These are phyloP conservation scores for Monosporascus sp. DNA, from an alignment of 2,329 filamentous ascomycete species.

Conservation along the genomic window DNA sequence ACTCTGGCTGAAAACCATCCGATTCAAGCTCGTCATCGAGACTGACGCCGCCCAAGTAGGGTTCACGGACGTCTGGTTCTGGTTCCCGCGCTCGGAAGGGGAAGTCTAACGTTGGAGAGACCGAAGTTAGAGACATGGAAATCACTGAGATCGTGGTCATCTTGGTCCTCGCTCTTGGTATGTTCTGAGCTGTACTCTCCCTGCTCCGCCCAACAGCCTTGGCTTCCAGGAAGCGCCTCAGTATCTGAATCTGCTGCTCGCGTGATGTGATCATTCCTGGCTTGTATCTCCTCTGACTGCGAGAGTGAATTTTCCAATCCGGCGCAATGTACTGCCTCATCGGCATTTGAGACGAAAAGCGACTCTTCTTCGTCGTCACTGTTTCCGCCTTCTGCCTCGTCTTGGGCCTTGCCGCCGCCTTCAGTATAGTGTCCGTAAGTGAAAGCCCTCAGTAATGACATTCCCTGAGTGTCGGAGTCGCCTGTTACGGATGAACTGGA, in stretches of 20 bases:
- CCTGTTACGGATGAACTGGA: neutral
- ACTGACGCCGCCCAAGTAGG: neutral
- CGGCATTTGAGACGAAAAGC: neutral
- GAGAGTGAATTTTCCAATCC: too few relatives aligned
- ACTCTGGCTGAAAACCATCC: neutral
- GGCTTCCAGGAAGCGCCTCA: neutral
- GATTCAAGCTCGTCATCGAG: neutral
- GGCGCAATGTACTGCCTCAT: neutral
- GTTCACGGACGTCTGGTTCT: too few relatives aligned
- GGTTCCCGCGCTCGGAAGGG: neutral
- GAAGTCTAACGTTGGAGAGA: neutral
- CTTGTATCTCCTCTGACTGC: neutral
- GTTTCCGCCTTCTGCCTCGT: neutral
- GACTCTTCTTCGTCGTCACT: neutral
- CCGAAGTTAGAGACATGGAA: neutral
- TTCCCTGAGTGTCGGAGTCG: neutral
- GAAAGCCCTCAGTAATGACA: neutral
- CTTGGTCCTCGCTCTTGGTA: too few relatives aligned
- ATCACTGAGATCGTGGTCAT: too few relatives aligned
- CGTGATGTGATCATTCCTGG: neutral
- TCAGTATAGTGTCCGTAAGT: neutral
- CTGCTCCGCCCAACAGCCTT: too few relatives aligned
- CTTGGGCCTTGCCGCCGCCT: neutral
- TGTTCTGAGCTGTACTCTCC: too few relatives aligned
- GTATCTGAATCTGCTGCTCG: neutral